Evolutionary conservation across 2,329 filamentous ascomycete genomes (phyloP).

Genomic region (Colletotrichum sp.): DNA sequence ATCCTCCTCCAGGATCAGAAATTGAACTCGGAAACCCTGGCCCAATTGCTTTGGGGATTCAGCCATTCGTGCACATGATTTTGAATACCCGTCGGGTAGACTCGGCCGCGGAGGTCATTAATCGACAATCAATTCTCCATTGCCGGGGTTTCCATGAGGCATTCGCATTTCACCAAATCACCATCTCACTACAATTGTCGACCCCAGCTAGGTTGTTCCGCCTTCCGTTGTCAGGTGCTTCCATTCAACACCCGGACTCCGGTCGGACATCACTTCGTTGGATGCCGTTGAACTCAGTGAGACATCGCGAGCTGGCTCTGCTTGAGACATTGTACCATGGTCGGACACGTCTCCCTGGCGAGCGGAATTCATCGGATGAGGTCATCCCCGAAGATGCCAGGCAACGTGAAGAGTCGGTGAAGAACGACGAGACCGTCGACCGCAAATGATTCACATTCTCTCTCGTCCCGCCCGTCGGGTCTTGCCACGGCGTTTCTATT

Average conservation of each 20-base stretch:
- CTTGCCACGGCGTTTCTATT: constrained; percentile 8
- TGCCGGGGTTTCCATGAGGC: background rate
- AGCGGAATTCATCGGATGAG: constrained; percentile 4
- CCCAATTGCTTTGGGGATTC: constrained; percentile 11
- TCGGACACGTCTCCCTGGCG: background rate
- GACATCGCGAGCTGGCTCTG: background rate
- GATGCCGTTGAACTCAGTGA: constrained; percentile 4
- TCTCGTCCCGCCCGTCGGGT: background rate
- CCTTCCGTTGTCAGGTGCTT: background rate
- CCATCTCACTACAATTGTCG: background rate
- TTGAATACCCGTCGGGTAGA: constrained; percentile 6
- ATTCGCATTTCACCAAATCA: background rate
- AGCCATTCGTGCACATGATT: background rate
- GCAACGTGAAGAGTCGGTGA: constrained; percentile 22
- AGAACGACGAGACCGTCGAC: constrained; percentile 7
- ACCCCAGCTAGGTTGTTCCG: background rate
- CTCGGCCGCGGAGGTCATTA: background rate
- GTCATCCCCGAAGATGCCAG: constrained; percentile 13
- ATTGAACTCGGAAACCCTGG: constrained; percentile 8
- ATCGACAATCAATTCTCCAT: constrained; percentile 1
- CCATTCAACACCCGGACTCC: background rate
- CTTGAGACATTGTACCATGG: background rate
- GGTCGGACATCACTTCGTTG: constrained; percentile 8
- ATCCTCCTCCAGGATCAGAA: constrained; percentile 21
- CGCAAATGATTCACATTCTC: background rate